phyloP scores from a whole-genome alignment of 2,329 filamentous ascomycete genomes.

The Claviceps monticola region DNA sequence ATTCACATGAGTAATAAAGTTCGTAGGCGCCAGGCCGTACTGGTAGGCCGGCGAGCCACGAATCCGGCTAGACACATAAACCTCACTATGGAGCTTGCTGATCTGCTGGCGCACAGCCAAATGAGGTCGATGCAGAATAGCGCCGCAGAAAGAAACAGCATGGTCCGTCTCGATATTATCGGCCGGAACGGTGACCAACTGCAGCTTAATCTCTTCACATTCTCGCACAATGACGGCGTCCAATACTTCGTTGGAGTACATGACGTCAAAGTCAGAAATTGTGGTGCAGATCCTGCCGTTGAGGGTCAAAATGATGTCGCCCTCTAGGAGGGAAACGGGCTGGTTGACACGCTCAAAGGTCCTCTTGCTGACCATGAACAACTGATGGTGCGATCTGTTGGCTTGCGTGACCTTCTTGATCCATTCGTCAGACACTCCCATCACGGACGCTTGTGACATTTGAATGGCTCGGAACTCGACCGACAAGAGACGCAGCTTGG shows the following conservation, averaged over 20 bases:
- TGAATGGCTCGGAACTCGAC: constrained; percentile 91
- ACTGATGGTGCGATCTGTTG: constrained; percentile 84
- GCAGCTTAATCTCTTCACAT: constrained; percentile 61
- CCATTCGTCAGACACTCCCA: constrained; percentile 95
- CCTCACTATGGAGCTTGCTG: constrained; percentile 86
- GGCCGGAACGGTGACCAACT: constrained; percentile 73
- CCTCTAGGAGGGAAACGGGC: constrained; percentile 57
- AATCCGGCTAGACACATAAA: constrained; percentile 83
- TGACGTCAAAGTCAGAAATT: constrained; percentile 84
- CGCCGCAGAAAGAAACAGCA: constrained; percentile 88
- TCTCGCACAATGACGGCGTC: constrained; percentile 80
- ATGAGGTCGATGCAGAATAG: constrained; percentile 82
- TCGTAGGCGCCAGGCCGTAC: constrained; percentile 87
- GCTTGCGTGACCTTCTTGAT: constrained; percentile 78
- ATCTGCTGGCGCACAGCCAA: constrained; percentile 96
- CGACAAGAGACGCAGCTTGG: constrained; percentile 77
- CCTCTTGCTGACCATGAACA: constrained; percentile 97
- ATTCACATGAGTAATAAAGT: constrained; percentile 96
- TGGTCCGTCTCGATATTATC: constrained; percentile 86
- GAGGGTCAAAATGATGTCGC: constrained; percentile 81
- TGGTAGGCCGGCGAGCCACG: constrained; percentile 75
- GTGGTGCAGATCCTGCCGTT: constrained; percentile 88
- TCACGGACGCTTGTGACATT: constrained; percentile 92
- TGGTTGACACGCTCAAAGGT: constrained; percentile 44
- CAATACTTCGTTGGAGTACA: constrained; percentile 79